Evolutionary conservation across 1,139 yeast genomes (phyloP).

Genomic region (Diutina mesorugosa): DNA sequence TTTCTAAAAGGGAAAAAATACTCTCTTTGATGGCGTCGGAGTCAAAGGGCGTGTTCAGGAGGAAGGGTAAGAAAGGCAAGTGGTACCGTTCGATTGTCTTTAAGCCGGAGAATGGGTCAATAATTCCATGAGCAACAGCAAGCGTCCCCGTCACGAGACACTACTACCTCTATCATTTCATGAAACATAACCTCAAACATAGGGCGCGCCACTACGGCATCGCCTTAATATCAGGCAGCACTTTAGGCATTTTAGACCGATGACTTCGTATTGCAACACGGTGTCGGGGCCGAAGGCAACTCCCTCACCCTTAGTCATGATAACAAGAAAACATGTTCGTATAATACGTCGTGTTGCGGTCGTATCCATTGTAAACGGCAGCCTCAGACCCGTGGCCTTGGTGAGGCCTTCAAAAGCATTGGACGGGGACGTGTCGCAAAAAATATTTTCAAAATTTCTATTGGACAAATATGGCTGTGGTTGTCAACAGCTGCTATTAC

Average conservation of each 20-base stretch:
- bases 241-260: background rate
- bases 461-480: background rate
- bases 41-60: background rate
- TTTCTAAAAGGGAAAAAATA: background rate
- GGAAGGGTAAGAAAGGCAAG: background rate
- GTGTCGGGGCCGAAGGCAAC: background rate
- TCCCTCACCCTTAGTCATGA: background rate
- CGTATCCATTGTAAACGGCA: background rate
- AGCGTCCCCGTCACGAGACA: no score
- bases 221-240: background rate
- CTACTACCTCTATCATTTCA: no score
- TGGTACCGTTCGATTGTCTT: background rate
- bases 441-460: no score
- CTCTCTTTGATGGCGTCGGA: background rate
- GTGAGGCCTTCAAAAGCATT: background rate
- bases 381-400: background rate
- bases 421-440: background rate
- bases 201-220: background rate
- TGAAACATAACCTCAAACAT: no score
- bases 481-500: background rate
- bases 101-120: no score
- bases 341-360: background rate
- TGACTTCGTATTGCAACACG: background rate
- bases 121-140: no score
- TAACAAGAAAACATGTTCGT: background rate